A percentile compares a stretch with the other conserved stretches of the same genome.
phyloP scores from a whole-genome alignment of 257 asterid genomes.

The Rubia yunnanensis region DNA sequence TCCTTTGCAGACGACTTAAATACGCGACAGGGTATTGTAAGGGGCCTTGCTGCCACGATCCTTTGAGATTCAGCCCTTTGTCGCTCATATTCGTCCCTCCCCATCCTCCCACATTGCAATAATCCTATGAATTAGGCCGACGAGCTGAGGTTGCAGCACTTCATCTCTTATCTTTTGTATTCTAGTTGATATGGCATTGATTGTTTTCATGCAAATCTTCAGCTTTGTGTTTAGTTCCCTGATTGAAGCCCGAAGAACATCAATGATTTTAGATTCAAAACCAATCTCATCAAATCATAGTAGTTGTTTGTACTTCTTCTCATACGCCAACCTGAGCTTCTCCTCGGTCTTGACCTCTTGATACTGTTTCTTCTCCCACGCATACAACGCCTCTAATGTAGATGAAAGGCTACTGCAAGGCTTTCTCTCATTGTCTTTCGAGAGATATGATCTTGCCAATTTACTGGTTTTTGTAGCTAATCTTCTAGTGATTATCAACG shows the following conservation, averaged over 20 bases:
- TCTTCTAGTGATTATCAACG: conserved; percentile 41
- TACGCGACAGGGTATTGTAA: too few relatives aligned
- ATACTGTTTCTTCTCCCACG: conserved; percentile 86
- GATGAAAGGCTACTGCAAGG: conserved; percentile 53
- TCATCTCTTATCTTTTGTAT: conserved; percentile 82
- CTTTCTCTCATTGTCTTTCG: conserved; percentile 30
- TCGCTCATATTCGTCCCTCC: too few relatives aligned
- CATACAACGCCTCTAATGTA: conserved; percentile 64
- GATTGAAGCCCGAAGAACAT: conserved; percentile 56
- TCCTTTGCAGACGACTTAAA: too few relatives aligned
- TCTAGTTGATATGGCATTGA: conserved; percentile 58
- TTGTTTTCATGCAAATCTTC: conserved; percentile 63
- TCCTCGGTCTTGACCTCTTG: conserved; percentile 98
- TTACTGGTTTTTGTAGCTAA: conserved; percentile 56
- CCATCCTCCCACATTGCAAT: conserved; percentile 94
- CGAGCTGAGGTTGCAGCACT: conserved; percentile 81
- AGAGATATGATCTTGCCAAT: conserved; percentile 63
- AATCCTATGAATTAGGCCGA: conserved; percentile 73
- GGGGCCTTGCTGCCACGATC: too few relatives aligned
- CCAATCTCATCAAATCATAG: conserved; percentile 59
- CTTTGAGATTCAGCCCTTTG: too few relatives aligned
- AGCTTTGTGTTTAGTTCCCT: conserved; percentile 57
- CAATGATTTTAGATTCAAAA: conserved; percentile 68
- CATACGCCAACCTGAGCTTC: conserved; percentile 58
- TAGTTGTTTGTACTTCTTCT: conserved; percentile 62